Conservation (phyloP, 306 rosid genomes). For the Glycine latifolia region DNA sequence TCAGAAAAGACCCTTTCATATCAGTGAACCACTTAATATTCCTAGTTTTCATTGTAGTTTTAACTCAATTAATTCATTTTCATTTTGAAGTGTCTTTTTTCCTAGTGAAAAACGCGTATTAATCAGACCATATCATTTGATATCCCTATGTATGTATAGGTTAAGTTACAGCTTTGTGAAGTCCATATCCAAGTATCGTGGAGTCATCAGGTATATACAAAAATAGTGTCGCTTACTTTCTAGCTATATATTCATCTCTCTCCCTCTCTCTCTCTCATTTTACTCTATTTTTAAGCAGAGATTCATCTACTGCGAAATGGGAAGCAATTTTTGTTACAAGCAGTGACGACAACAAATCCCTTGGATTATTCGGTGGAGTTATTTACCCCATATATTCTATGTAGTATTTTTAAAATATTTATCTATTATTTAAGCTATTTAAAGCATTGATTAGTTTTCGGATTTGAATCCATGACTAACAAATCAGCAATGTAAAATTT, state of each 20-base stretch:
- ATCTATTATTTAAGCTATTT: background rate
- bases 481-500: too few relatives aligned
- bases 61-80: background rate
- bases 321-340: background rate
- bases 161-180: background rate
- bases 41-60: background rate
- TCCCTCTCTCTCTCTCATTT: slow-evolving; percentile 24
- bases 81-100: background rate
- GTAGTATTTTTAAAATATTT: background rate
- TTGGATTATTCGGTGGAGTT: slow-evolving; percentile 36
- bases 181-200: slow-evolving; percentile 45
- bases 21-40: background rate
- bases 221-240: background rate
- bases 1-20: background rate
- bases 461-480: too few relatives aligned
- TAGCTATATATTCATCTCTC: background rate
- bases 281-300: background rate
- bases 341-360: background rate
- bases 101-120: background rate
- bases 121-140: background rate
- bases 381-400: background rate
- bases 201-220: slow-evolving; percentile 50
- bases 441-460: background rate
- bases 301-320: slow-evolving; percentile 16
- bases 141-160: background rate